Base-by-base conservation (phyloP, 2,329 filamentous ascomycete genomes). In the Ophiostoma sp. region DNA sequence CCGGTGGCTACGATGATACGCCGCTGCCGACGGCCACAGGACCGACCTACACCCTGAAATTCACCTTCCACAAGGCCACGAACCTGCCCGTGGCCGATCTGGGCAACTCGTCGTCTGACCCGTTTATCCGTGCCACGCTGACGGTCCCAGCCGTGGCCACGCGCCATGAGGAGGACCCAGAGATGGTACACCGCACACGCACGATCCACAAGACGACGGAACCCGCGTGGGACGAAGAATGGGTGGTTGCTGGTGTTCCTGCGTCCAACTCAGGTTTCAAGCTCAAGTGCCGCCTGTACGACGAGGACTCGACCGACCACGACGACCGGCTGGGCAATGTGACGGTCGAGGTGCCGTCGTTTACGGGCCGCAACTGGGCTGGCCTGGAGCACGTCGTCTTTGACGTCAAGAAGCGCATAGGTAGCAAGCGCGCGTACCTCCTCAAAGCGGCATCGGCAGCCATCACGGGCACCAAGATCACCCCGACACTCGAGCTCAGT, bases 311-410 rank as follows among this genome's bases (percentile, higher is more conserved):
- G 45, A 89, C 91, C 1, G 93, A 98, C 80, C 89, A 92, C 76
- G 92, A 98, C 79, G 95, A 98, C 82, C 88, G 93, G 33, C 86
- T 98, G 25, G 95, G 95, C 12, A 97, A 96, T 79, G 93, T 93
- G 3, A 94, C 94, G 64, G 84, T 97, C 71, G 82, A 87, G 22
- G 89, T 92, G 0, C 82, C 86, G 12, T 79, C 82, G 1, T 80
- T 97, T 7, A 84, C 84, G 22, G 61, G 61, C 66, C 89, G 92
- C 57, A 81, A 86, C 52, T 97, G 93, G 93, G 78, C 83, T 9
- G 93, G 92, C 0, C 87, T 95, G 69, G 83, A 84, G 0, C 84
- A 83, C 2, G 84, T 89, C 74, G 82, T 84, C 17, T 96, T 90
- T 79, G 87, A 90, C 71, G 89, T 96, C 73, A 94, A 93, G 85